Conservation (phyloP, 345 rosid species). For the Balakata baccata region DNA sequence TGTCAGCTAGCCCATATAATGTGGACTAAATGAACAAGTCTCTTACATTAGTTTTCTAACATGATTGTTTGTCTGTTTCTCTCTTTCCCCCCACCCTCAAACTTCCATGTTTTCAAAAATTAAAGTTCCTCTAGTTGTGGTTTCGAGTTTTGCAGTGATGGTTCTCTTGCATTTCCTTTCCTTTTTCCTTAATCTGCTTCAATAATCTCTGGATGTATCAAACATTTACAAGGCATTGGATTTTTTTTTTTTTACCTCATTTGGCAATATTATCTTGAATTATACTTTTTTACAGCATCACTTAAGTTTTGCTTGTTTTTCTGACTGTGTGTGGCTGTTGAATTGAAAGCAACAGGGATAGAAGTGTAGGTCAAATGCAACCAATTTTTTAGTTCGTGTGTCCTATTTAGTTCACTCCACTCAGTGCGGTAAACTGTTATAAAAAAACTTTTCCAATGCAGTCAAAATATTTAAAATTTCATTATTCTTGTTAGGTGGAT, state of each 20-base stretch:
- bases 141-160: neutral
- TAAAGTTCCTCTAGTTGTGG: neutral
- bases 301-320: neutral
- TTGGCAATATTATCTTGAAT: neutral
- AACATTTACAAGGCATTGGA: neutral
- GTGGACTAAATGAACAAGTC: neutral
- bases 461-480: neutral
- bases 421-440: neutral
- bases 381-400: neutral
- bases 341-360: neutral
- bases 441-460: neutral
- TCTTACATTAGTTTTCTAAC: neutral
- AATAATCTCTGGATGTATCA: neutral
- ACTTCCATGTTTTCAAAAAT: neutral
- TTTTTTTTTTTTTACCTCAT: neutral
- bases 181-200: neutral
- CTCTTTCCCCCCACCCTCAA: neutral
- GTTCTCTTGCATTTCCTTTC: neutral
- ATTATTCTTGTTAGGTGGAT: neutral
- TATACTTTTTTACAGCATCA: neutral
- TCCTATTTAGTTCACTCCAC: neutral
- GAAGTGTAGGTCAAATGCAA: too few species aligned
- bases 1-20: too few species aligned
- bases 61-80: neutral
- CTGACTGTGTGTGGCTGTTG: neutral